Conservation (phyloP, 2,329 filamentous ascomycete species). For the Madurella fahalii region DNA sequence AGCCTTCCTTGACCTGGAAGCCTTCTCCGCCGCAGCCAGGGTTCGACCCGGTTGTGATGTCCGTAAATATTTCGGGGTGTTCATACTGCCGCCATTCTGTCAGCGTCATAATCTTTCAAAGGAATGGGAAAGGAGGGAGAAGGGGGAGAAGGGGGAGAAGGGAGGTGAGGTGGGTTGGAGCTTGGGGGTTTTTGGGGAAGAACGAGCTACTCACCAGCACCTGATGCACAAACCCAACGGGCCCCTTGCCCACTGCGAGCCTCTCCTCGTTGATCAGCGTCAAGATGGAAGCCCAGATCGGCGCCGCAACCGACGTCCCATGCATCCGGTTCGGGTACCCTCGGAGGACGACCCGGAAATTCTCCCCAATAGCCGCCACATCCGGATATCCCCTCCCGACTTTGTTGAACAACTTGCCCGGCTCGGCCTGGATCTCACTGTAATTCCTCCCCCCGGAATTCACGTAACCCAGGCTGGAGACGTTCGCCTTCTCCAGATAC, state of each 20-base stretch:
- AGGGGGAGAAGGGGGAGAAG: too few relatives aligned
- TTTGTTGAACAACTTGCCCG: conserved; percentile 36
- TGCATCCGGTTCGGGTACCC: conserved; percentile 37
- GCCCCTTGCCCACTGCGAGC: conserved; percentile 39
- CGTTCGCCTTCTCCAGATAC: conserved; percentile 26
- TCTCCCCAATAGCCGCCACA: conserved; percentile 42
- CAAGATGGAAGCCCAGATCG: conserved; percentile 45
- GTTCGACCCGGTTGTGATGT: conserved; percentile 37
- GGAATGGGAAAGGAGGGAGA: too few relatives aligned
- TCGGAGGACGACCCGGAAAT: conserved; percentile 33
- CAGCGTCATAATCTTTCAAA: background rate
- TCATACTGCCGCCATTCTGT: conserved; percentile 18
- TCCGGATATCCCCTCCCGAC: conserved; percentile 47
- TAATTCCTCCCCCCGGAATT: background rate
- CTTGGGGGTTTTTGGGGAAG: too few relatives aligned
- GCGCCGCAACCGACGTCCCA: conserved; percentile 48
- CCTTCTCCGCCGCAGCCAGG: conserved; percentile 37
- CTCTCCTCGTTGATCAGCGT: conserved; percentile 50
- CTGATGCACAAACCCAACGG: conserved; percentile 50
- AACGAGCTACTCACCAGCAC: conserved; percentile 34
- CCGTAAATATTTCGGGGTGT: conserved; percentile 29
- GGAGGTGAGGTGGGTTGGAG: too few relatives aligned
- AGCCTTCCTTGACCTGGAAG: conserved; percentile 39
- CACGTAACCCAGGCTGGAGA: conserved; percentile 11
- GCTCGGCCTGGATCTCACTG: background rate